Evolutionary conservation across 129 eudicot species (phyloP).

Genomic region (Chrysanthemum makinoi): DNA sequence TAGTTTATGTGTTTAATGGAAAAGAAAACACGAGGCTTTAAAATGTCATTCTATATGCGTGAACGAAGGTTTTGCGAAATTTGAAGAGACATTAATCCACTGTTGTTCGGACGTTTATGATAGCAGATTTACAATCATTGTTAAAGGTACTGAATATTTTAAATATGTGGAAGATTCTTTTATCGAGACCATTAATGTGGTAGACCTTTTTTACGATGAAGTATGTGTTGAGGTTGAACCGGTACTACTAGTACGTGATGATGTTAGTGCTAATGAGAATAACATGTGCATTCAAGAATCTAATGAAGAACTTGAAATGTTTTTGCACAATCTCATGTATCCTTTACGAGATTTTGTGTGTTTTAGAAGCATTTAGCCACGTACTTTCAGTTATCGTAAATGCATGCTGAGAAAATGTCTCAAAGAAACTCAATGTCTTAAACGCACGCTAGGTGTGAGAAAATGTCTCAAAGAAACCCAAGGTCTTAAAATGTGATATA

Average conservation of each 20-base stretch:
- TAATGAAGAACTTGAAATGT: slow-evolving; percentile 40
- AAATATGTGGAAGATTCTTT: slow-evolving; percentile 30
- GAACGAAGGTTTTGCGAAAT: slow-evolving; percentile 44
- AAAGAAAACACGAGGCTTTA: slow-evolving; percentile 48
- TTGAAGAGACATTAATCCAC: slow-evolving; percentile 64
- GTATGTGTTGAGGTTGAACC: slow-evolving; percentile 11
- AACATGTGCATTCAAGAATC: slow-evolving; percentile 25
- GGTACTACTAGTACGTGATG: slow-evolving; percentile 14
- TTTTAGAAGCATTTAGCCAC: no score
- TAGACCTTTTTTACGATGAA: slow-evolving; percentile 48
- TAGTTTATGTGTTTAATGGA: slow-evolving; percentile 51
- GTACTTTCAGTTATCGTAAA: no score
- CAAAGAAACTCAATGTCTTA: no score
- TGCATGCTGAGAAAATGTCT: no score
- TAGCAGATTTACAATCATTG: slow-evolving; percentile 36
- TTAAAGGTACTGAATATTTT: slow-evolving; percentile 41
- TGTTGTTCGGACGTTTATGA: slow-evolving; percentile 41
- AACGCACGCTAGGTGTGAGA: no score
- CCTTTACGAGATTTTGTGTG: not conserved
- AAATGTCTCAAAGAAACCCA: no score
- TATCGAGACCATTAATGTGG: slow-evolving; percentile 56
- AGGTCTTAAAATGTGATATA: no score
- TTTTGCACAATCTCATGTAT: slow-evolving; percentile 27
- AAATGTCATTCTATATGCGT: slow-evolving; percentile 39
- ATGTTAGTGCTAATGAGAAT: slow-evolving; percentile 16